Percentiles rank a stretch among this genome's conserved stretches.
Evolutionary conservation across 2,329 filamentous ascomycete genomes (phyloP).

Genomic region (Samsoniella hepiali): DNA sequence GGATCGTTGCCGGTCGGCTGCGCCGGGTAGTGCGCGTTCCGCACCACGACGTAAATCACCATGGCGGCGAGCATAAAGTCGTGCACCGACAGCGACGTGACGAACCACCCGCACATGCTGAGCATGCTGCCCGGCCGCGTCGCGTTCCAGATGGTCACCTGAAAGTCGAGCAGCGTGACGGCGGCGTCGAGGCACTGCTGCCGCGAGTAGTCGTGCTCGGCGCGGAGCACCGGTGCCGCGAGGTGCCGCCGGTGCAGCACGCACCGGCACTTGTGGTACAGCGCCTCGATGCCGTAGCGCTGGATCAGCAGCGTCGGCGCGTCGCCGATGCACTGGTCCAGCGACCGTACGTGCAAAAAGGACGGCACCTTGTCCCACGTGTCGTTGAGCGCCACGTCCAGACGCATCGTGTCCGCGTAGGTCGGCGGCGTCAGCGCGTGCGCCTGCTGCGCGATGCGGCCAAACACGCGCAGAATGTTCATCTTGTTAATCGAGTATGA

Average conservation of each 20-base stretch:
- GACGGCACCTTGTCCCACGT: constrained; percentile 44
- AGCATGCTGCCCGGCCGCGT: constrained; percentile 53
- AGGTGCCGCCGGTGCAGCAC: constrained; percentile 55
- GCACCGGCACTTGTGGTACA: constrained; percentile 55
- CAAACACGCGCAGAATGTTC: constrained; percentile 45
- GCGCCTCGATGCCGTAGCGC: constrained; percentile 48
- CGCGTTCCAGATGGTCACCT: constrained; percentile 46
- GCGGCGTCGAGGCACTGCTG: constrained; percentile 49
- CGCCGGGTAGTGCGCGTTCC: constrained; percentile 41
- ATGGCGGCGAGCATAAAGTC: constrained; percentile 61
- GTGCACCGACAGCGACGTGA: constrained; percentile 55
- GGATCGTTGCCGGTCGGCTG: constrained; percentile 27
- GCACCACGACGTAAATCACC: constrained; percentile 53
- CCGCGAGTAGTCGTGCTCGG: constrained; percentile 51
- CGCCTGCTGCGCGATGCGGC: constrained; percentile 47
- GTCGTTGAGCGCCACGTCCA: constrained; percentile 45
- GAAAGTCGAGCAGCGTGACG: constrained; percentile 45
- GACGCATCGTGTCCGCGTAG: constrained; percentile 47
- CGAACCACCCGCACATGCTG: constrained; percentile 52
- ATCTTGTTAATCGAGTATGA: constrained; percentile 54
- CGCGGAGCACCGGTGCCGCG: constrained; percentile 38
- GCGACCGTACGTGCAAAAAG: constrained; percentile 46
- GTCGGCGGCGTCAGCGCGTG: constrained; percentile 46
- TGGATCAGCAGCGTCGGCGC: constrained; percentile 47
- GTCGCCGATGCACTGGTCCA: constrained; percentile 50